Conservation (phyloP, 225 moss, liverwort and hornwort genomes). For the Thuidium tamariscinum region DNA sequence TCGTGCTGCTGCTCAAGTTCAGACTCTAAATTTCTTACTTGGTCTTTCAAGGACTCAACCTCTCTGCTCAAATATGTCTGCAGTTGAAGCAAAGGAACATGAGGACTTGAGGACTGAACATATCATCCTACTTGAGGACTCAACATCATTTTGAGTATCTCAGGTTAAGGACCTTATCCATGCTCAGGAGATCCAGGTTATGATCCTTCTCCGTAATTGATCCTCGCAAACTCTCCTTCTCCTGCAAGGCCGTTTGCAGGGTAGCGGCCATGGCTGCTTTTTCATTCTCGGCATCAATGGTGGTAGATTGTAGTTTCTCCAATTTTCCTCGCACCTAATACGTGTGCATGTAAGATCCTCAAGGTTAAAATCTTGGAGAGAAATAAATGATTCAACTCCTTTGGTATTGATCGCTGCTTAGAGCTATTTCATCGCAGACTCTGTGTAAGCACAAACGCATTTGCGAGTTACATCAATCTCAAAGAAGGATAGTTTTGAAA, state of each 20-base stretch:
- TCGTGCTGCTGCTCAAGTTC: slow-evolving; percentile 51
- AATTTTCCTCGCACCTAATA: slow-evolving; percentile 63
- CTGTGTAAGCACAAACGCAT: not conserved
- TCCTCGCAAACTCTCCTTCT: slow-evolving; percentile 50
- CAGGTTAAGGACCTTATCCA: slow-evolving; percentile 69
- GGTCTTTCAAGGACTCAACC: slow-evolving; percentile 40
- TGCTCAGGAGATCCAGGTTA: slow-evolving; percentile 72
- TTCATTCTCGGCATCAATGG: slow-evolving; percentile 45
- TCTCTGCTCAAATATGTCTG: slow-evolving; percentile 69
- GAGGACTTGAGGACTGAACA: not conserved
- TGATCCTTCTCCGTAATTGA: slow-evolving; percentile 75
- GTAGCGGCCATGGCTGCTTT: slow-evolving; percentile 56
- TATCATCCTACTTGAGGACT: not conserved
- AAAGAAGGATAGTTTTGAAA: not conserved
- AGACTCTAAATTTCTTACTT: slow-evolving; percentile 48
- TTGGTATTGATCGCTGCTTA: not conserved
- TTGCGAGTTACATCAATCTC: not conserved
- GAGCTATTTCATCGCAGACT: not conserved
- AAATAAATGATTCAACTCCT: not conserved
- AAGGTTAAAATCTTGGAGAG: not conserved
- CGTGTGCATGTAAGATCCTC: not conserved
- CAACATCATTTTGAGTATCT: not conserved
- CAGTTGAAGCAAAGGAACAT: not conserved
- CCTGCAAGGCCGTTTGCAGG: slow-evolving; percentile 51
- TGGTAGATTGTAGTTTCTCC: slow-evolving; percentile 35